Evolutionary conservation across 1,139 yeast species (phyloP), one percentile per base, ranked within the genome.

Genomic region (Blastobotrys proliferans): DNA sequence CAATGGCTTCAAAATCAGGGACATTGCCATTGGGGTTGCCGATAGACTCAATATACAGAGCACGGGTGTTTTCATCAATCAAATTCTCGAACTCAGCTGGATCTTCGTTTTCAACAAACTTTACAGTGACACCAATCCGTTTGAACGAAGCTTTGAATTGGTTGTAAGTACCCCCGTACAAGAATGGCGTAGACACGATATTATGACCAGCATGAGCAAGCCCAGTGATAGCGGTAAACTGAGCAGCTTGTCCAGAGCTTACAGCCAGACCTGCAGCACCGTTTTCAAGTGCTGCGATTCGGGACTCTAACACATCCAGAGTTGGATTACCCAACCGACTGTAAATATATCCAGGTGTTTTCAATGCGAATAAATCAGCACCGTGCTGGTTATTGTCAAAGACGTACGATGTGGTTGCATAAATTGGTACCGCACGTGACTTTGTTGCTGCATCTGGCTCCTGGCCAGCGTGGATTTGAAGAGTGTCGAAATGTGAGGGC

Each of bases 101-200:
- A 39, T 70, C 68, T 59, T 83, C 88, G 56, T 95, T 94, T 38
- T 81, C 69, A 46, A 87, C 95, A 58, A 90, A 88, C 60, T 87
- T 76, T 45, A 85, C 74, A 60, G 83, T 86, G 55, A 92, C 81
- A 30, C 96, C 97, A 47, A 86, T 71, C 62, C 94, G 78, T 68
- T 84, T 83, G 72, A 90, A 84, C 18, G 94, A 83, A 53, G 86
- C 94, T 67, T 87, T 88, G 72, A 92, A 85, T 65, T 90, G 96
- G 66, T 90, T 90, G 70, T 83, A 88, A 51, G 97, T 88, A 59
- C 98, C 98, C 52, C 98, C 98, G 63, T 92, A 92, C 53, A 92
- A 73, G 71, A 65, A 86, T n/a, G 95, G 77, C 27, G 96, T 81
- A 31, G 95, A 79, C 46, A 92, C 76, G 55, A 92, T 76, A 68